These are phyloP conservation scores for Fragaria vesca DNA, from an alignment of 306 rosid species.

Conservation along the genomic window DNA sequence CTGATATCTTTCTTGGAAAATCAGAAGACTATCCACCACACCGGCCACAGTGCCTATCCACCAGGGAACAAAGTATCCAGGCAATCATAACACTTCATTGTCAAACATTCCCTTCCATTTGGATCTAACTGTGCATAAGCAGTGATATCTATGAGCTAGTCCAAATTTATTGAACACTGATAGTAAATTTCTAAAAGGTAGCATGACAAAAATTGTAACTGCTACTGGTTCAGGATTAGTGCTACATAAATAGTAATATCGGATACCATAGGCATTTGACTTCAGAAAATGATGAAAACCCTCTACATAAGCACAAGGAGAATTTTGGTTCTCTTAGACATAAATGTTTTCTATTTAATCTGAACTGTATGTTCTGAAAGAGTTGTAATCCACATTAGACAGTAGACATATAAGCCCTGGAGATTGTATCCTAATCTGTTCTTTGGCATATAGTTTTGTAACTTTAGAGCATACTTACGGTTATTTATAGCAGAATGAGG, in stretches of 20 bases:
- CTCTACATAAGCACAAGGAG: not conserved
- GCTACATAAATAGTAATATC: not conserved
- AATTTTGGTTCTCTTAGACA: not conserved
- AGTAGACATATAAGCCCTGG: not conserved
- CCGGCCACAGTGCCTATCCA: conserved; percentile 37
- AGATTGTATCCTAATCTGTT: not conserved
- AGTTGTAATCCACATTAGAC: not conserved
- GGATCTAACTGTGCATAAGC: conserved; percentile 67
- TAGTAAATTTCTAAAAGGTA: not conserved
- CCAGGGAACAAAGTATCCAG: conserved; percentile 33
- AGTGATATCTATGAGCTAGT: not conserved
- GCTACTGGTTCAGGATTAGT: not conserved
- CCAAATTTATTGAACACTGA: not conserved
- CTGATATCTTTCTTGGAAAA: conserved; percentile 92
- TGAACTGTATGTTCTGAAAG: not conserved
- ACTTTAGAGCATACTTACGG: no score
- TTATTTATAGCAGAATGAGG: not conserved
- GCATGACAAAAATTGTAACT: not conserved
- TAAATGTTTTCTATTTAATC: not conserved
- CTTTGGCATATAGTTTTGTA: not conserved
- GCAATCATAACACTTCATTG: conserved; percentile 82
- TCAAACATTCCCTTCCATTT: conserved; percentile 91
- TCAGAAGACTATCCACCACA: conserved; percentile 51
- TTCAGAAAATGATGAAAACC: not conserved
- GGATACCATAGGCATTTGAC: not conserved